phyloP scores from a whole-genome alignment of 2,329 filamentous ascomycete genomes.

The Colletotrichum liaoningense region DNA sequence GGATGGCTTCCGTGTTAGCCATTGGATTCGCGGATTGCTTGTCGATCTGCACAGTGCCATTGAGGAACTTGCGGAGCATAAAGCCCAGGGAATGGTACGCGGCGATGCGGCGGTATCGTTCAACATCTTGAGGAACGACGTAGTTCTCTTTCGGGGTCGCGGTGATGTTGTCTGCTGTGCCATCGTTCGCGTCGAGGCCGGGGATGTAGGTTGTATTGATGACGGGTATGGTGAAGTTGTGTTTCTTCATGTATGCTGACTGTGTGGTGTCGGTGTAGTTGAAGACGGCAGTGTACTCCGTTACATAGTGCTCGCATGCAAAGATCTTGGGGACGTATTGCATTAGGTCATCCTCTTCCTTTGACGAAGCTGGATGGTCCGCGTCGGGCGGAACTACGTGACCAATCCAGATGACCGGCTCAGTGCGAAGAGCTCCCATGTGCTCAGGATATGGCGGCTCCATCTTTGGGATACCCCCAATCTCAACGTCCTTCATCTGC shows the following conservation, averaged over 20 bases:
- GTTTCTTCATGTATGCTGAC: conserved; percentile 39
- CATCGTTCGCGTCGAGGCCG: conserved; percentile 43
- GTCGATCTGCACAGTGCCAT: conserved; percentile 44
- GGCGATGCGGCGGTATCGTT: conserved; percentile 43
- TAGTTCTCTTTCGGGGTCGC: conserved; percentile 43
- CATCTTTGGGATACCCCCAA: conserved; percentile 43
- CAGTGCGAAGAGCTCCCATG: conserved; percentile 48
- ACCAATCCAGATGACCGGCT: conserved; percentile 51
- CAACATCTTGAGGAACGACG: conserved; percentile 40
- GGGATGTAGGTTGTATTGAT: conserved; percentile 44
- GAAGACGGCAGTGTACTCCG: conserved; percentile 45
- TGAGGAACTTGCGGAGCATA: conserved; percentile 45
- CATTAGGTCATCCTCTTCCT: conserved; percentile 39
- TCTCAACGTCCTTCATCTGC: conserved; percentile 40
- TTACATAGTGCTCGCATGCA: conserved; percentile 49
- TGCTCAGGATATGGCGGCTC: conserved; percentile 39
- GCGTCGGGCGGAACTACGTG: conserved; percentile 39
- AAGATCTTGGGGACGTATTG: conserved; percentile 47
- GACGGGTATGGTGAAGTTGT: conserved; percentile 40
- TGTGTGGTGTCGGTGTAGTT: conserved; percentile 43
- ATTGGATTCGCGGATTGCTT: conserved; percentile 42
- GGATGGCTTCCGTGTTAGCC: conserved; percentile 47
- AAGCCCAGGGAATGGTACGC: conserved; percentile 47
- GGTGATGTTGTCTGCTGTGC: conserved; percentile 46
- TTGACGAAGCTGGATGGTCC: conserved; percentile 33